Evolutionary conservation across 768 basidiomycete species (phyloP), one percentile per base, ranked within the genome.

Genomic region (Suillus ampliporus): DNA sequence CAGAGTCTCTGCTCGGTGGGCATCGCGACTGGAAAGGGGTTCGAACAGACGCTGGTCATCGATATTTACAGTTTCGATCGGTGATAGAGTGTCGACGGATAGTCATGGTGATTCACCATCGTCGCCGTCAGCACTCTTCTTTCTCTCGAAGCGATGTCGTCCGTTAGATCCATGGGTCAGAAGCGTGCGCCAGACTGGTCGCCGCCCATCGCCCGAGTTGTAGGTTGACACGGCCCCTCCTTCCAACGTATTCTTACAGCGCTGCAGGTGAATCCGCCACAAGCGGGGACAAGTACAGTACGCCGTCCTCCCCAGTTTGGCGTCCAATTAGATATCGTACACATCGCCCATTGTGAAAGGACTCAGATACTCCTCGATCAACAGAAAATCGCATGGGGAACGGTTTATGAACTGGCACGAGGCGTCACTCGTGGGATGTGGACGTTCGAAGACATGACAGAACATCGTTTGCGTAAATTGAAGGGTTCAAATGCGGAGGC

Each of bases 341-440:
- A 75, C 38, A 77, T 83, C 3, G 73, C 78, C 0, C 80, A 83
- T 58, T 64, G 65, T 23, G 4, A 31, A 1, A 23, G 44, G 1
- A 73, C 57, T 1, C 81, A 82, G 56, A 11, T 34, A 1, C 60
- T 68, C 0, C 67, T 83, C 57, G 80, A 83, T 63, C 53, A 19
- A 1, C 15, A 60, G 5, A 23, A 59, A 0, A 69, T 83, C n/a
- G 65, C 81, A 11, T 83, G 81, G 80, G 82, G 80, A 1, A 79
- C 78, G 0, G 67, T 77, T 34, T 83, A 76, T 50, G 83, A 83
- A 64, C 71, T 83, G n/a, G 82, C 81, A 4, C 80, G 83, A 28
- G 83, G 82, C 7, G 68, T 81, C 5, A 71, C 72, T 2, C 67
- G 67, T 34, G 68, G 67, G 3, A 17, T 34, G 8, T 83, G 80